Conservation (phyloP, 805 yeast genomes). For the Kodamaea leandrae region DNA sequence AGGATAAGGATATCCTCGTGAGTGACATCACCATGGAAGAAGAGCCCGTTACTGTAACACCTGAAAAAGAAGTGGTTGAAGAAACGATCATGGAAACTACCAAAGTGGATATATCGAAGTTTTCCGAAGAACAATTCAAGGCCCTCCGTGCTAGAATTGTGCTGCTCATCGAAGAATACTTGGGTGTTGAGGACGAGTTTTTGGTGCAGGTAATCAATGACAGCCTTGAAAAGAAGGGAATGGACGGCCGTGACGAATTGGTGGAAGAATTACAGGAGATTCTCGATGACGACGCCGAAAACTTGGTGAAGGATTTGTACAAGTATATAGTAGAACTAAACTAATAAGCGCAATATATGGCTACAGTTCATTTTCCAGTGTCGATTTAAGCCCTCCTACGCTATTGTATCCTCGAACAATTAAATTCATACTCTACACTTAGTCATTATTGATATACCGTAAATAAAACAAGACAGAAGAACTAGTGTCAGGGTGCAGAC, state of each 20-base stretch:
- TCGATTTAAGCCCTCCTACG: no score
- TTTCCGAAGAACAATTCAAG: conserved; percentile 15
- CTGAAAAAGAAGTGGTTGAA: conserved; percentile 4
- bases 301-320: conserved; percentile 43
- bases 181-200: conserved; percentile 54
- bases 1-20: conserved; percentile 33
- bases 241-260: conserved; percentile 33
- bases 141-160: conserved; percentile 36
- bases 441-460: no score
- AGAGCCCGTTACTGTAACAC: neutral
- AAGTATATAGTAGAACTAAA: conserved; percentile 14
- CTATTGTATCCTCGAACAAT: no score
- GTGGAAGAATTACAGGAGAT: conserved; percentile 48
- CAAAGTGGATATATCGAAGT: conserved; percentile 1
- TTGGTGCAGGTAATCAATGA: conserved; percentile 43
- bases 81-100: neutral
- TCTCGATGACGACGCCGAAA: conserved; percentile 47
- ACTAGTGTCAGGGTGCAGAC: neutral
- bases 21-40: conserved; percentile 17
- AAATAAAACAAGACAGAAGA: neutral
- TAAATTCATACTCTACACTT: no score
- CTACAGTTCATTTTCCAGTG: neutral
- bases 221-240: conserved; percentile 30
- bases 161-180: conserved; percentile 47
- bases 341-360: no score